Evolutionary conservation across 106 monocot species (phyloP).

Genomic region (Dendrobium officinale): DNA sequence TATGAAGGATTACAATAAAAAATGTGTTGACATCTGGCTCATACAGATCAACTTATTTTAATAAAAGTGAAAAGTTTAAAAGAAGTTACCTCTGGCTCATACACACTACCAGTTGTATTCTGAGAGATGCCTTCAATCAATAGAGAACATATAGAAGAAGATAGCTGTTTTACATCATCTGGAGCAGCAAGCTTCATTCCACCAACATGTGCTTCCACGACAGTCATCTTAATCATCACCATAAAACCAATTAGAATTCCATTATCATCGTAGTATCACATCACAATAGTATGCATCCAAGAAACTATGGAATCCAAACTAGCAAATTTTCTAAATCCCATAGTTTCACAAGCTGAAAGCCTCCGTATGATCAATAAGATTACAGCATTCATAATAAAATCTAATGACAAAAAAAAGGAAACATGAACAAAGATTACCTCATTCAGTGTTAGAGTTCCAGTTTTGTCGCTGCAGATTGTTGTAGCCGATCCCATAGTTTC

Average conservation of each 20-base stretch:
- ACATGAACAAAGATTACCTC: slow-evolving; percentile 34
- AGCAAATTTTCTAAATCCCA: not conserved
- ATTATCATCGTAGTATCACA: not conserved
- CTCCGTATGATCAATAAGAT: no score
- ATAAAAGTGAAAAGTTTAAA: not conserved
- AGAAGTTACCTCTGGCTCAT: slow-evolving; percentile 49
- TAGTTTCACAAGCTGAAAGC: no score
- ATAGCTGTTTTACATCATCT: slow-evolving; percentile 30
- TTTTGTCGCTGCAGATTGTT: slow-evolving; percentile 96
- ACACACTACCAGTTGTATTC: slow-evolving; percentile 84
- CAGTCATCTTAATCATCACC: slow-evolving; percentile 72
- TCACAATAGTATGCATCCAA: not conserved
- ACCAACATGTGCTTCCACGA: slow-evolving; percentile 75
- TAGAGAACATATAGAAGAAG: slow-evolving; percentile 24
- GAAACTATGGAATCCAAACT: not conserved
- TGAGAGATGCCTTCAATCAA: slow-evolving; percentile 87
- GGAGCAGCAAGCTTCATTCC: slow-evolving; percentile 49
- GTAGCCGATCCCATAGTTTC: slow-evolving; percentile 99
- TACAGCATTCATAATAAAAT: no score
- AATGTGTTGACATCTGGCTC: not conserved
- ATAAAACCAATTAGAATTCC: slow-evolving; percentile 4
- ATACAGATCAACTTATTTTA: slow-evolving; percentile 14
- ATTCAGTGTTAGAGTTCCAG: slow-evolving; percentile 89
- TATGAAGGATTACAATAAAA: not conserved
- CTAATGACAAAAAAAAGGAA: not conserved